Evolutionary conservation across 257 asterid species (phyloP), one percentile per base, ranked within the genome.

Genomic region (Haberlea rhodopensis): DNA sequence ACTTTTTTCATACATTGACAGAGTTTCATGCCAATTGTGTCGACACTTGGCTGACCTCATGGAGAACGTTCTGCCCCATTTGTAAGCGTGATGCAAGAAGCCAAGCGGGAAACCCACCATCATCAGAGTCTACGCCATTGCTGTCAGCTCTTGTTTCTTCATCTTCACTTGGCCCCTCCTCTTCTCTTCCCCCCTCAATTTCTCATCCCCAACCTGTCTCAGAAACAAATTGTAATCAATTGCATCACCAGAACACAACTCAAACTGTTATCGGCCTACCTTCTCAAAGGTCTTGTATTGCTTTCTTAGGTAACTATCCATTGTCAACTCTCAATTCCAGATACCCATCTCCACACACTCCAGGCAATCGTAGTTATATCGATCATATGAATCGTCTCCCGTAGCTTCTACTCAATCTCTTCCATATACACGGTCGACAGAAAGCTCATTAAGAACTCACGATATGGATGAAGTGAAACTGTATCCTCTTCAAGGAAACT

Each of bases 1-100:
- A 70, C 32, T 69, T 53, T 74, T 63, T 37, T 0, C 8, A 2
- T 16, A 25, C 54, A 40, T 60, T 65, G 54, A 52, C 90, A 90
- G 96, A 87, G 65, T 90, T 90, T 48, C 96, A 90, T 8, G 89
- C 94, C 28, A 49, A 37, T 57, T 89, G 94, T 16, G 90, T 86
- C 5, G 95, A 84, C 57, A 84, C 91, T 19, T 90, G 96, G 96
- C 86, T 87, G 28, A 90, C 92, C 28, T 81, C 96, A 24, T 85
- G 97, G 95, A 85, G 97, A 84, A 85, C 97, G 3, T 90, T 85
- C 72, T 90, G 97, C 56, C 96, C 97, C 1, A 84, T 90, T 11
- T 90, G 97, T 83, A 90, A 87, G 66, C 92, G 84, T 15, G 97
- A 90, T 68, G 96, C 89, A 27, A 84, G 91, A 75, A 78, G 86